These are phyloP conservation scores for Scheffersomyces stipitis DNA, from an alignment of 805 yeast species.

Conservation along the genomic window DNA sequence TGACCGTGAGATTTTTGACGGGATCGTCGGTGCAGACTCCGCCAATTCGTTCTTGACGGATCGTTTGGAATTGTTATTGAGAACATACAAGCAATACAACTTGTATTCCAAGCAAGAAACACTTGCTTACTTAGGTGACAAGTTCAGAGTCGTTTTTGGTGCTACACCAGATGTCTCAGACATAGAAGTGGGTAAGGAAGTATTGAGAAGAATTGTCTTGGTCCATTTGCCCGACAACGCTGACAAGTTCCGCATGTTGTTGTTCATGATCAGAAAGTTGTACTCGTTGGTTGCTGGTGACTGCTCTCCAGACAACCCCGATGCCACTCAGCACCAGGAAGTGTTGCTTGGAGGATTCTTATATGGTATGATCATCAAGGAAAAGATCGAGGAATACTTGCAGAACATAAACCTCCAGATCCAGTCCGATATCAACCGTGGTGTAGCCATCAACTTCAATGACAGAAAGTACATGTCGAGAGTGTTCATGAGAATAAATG, in stretches of 20 bases:
- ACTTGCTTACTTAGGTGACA: slow-evolving; percentile 92
- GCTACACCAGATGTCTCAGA: slow-evolving; percentile 88
- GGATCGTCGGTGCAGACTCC: slow-evolving; percentile 87
- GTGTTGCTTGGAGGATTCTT: slow-evolving; percentile 92
- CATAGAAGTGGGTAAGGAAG: slow-evolving; percentile 85
- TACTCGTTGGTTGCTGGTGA: slow-evolving; percentile 96
- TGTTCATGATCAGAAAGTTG: slow-evolving; percentile 94
- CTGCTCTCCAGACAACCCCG: slow-evolving; percentile 96
- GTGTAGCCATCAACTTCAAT: slow-evolving; percentile 74
- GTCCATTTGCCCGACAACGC: slow-evolving; percentile 75
- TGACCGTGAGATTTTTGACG: slow-evolving; percentile 95
- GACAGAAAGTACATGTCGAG: slow-evolving; percentile 82
- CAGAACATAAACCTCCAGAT: slow-evolving; percentile 71
- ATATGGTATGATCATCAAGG: slow-evolving; percentile 95
- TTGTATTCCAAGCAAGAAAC: slow-evolving; percentile 82
- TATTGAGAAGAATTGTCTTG: slow-evolving; percentile 77
- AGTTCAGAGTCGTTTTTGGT: slow-evolving; percentile 89
- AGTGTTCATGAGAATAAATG: slow-evolving; percentile 77
- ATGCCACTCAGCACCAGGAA: slow-evolving; percentile 98
- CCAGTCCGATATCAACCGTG: slow-evolving; percentile 77
- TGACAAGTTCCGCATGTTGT: slow-evolving; percentile 83
- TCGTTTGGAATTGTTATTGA: slow-evolving; percentile 89
- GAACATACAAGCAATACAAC: slow-evolving; percentile 81
- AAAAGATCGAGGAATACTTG: slow-evolving; percentile 91
- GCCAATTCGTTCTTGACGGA: slow-evolving; percentile 92